phyloP scores from a whole-genome alignment of 2,329 filamentous ascomycete genomes.

The Alternaria sp. region DNA sequence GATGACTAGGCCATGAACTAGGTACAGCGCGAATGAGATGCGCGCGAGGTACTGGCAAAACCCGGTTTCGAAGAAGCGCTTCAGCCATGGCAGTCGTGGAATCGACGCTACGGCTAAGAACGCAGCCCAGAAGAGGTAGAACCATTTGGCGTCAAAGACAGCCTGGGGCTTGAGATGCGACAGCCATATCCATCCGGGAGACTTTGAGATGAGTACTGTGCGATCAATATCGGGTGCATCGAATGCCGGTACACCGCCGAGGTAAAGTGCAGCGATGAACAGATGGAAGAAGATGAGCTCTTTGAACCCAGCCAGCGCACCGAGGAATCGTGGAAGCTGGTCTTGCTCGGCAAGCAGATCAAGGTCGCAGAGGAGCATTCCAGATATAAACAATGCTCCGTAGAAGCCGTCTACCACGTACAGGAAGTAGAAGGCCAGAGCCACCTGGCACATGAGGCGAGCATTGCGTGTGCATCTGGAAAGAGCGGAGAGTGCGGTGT shows the following conservation, averaged over 20 bases:
- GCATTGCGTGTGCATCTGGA: conserved; percentile 61
- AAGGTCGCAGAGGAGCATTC: conserved; percentile 47
- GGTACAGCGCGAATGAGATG: conserved; percentile 64
- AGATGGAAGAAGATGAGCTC: conserved; percentile 46
- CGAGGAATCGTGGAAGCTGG: conserved; percentile 54
- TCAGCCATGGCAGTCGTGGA: conserved; percentile 61
- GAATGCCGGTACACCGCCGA: conserved; percentile 66
- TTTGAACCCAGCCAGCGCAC: conserved; percentile 60
- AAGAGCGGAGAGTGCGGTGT: conserved; percentile 63
- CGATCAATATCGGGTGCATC: conserved; percentile 52
- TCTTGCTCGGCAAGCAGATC: conserved; percentile 39
- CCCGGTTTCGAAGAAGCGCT: conserved; percentile 55
- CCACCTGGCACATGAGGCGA: conserved; percentile 61
- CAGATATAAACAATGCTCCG: conserved; percentile 50
- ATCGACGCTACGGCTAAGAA: conserved; percentile 62
- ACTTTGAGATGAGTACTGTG: conserved; percentile 53
- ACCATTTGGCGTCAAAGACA: conserved; percentile 71
- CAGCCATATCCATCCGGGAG: conserved; percentile 66
- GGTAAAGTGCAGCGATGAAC: conserved; percentile 60
- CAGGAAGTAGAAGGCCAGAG: conserved; percentile 68
- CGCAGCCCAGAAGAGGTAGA: conserved; percentile 69
- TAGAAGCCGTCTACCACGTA: conserved; percentile 71
- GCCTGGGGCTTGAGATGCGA: conserved; percentile 69
- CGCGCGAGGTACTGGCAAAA: conserved; percentile 63
- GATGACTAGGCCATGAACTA: conserved; percentile 61